These are phyloP conservation scores for Gnomoniopsis sp. DNA, from an alignment of 2,329 filamentous ascomycete genomes.

Conservation along the genomic window DNA sequence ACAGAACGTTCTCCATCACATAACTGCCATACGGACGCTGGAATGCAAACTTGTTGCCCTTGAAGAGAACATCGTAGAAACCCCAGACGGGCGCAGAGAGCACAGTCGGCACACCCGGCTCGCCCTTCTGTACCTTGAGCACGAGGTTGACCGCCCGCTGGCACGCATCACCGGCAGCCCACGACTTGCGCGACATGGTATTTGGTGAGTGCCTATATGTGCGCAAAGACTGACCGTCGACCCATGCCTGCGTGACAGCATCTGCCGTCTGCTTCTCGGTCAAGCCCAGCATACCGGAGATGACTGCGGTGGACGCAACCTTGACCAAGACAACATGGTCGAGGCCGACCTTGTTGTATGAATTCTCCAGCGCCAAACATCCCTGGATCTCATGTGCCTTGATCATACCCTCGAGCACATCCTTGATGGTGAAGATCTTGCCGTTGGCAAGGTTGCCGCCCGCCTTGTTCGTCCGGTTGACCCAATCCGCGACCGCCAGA, in stretches of 20 bases:
- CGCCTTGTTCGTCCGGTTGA: slow-evolving; percentile 81
- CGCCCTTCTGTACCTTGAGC: slow-evolving; percentile 87
- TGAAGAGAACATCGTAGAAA: slow-evolving; percentile 98
- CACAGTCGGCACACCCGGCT: slow-evolving; percentile 87
- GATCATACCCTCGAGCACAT: slow-evolving; percentile 96
- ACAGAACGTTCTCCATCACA: slow-evolving; percentile 99
- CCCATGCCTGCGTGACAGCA: slow-evolving; percentile 95
- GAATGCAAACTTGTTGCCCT: slow-evolving; percentile 93
- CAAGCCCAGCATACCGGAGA: slow-evolving; percentile 92
- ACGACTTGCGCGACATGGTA: slow-evolving; percentile 99
- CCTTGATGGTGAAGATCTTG: slow-evolving; percentile 82
- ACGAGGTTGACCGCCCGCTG: slow-evolving; percentile 90
- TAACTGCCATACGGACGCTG: slow-evolving; percentile 96
- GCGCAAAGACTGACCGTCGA: slow-evolving; percentile 91
- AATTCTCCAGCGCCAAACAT: slow-evolving; percentile 94
- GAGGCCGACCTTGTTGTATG: slow-evolving; percentile 96
- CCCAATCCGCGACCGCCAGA: slow-evolving; percentile 94
- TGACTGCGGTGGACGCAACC: slow-evolving; percentile 90
- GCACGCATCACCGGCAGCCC: slow-evolving; percentile 97
- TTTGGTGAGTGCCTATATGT: slow-evolving; percentile 98
- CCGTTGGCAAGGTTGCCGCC: slow-evolving; percentile 78
- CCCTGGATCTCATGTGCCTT: slow-evolving; percentile 99
- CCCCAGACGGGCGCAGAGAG: slow-evolving; percentile 92
- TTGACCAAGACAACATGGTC: slow-evolving; percentile 99
- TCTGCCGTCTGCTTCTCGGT: slow-evolving; percentile 88